Evolutionary conservation across 257 asterid genomes (phyloP), one percentile per base, ranked within the genome.

Genomic region (Solanum paucissectum): DNA sequence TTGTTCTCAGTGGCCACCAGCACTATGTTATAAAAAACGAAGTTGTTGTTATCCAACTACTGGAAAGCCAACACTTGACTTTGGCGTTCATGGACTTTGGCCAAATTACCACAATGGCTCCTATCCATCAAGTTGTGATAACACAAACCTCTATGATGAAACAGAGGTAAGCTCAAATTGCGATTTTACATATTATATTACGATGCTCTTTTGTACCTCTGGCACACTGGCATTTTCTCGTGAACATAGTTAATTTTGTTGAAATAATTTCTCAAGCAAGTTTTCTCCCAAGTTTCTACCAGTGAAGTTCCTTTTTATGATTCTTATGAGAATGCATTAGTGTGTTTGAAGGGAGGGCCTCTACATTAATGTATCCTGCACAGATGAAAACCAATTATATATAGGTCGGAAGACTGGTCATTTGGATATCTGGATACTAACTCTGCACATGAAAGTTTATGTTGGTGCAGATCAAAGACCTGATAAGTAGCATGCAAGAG

Each of bases 21-120:
- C 89, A 18, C 86, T 74, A 42, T 89, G 91, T 87, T 86, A 87
- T 81, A 55, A 77, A 62, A 83, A 49, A 12, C 8, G 34, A 12
- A 38, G 71, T 33, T 83, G 88, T 71, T 89, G 88, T 74, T 83
- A 73, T 72, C 88, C 91, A 7, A 83, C 85, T 33, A 83, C 91
- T 1, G 92, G 92, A 33, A 90, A 88, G 74, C 91, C 90, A 7
- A 86, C 86, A 46, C 23, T 88, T 3, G 64, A 90, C 42, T 90
- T 90, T 9, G 77, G 88, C n/a, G 71, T 90, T 38, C 91, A 87
- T 55, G 90, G 88, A 12, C 87, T 90, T 25, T 88, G 87, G 90
- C 90, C 90, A 77, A 81, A 90, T 73, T 76, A 83, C 88, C 44
- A 69, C 11, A 49, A 90, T 27, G 84, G 89, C 34, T 52, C 85